phyloP scores from a whole-genome alignment of 768 basidiomycete species.

The Russula vinacea region DNA sequence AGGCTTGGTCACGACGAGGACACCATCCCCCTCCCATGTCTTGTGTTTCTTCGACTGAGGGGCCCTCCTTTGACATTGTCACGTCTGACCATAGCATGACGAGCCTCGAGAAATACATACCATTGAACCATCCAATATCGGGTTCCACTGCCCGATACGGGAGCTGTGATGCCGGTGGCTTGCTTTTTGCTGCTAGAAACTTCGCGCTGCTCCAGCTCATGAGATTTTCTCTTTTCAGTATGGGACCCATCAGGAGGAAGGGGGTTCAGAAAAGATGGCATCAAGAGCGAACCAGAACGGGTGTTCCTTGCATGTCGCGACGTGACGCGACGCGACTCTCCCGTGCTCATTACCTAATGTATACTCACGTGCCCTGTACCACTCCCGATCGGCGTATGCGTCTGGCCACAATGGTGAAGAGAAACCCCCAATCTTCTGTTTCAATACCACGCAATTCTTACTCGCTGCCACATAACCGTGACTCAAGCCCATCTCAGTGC shows the following conservation, averaged over 20 bases:
- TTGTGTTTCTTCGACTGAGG: constrained; percentile 81
- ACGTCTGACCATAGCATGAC: background rate
- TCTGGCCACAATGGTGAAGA: no score
- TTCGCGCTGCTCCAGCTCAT: constrained; percentile 26
- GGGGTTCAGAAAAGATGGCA: constrained; percentile 27
- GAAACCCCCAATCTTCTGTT: constrained; percentile 1
- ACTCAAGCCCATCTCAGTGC: background rate
- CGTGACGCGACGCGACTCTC: constrained; percentile 27
- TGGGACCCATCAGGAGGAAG: constrained; percentile 9
- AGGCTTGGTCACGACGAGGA: constrained; percentile 50
- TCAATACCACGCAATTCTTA: background rate
- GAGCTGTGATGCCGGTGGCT: constrained; percentile 21
- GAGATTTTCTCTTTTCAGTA: constrained; percentile 31
- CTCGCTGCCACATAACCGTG: background rate
- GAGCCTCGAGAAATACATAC: constrained; percentile 37
- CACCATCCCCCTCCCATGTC: constrained; percentile 83
- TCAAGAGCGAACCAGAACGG: background rate
- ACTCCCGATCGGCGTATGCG: no score
- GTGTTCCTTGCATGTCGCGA: background rate
- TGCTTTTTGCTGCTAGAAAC: constrained; percentile 30
- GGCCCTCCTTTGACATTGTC: constrained; percentile 47
- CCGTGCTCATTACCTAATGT: constrained; percentile 4
- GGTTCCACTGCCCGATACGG: constrained; percentile 33
- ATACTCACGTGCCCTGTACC: background rate
- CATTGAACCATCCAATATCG: constrained; percentile 80